A percentile compares a stretch with the other conserved stretches of the same genome.
Evolutionary conservation across 176 grass and related monocot genomes (phyloP).

Genomic region (Tillandsia fasciculata): DNA sequence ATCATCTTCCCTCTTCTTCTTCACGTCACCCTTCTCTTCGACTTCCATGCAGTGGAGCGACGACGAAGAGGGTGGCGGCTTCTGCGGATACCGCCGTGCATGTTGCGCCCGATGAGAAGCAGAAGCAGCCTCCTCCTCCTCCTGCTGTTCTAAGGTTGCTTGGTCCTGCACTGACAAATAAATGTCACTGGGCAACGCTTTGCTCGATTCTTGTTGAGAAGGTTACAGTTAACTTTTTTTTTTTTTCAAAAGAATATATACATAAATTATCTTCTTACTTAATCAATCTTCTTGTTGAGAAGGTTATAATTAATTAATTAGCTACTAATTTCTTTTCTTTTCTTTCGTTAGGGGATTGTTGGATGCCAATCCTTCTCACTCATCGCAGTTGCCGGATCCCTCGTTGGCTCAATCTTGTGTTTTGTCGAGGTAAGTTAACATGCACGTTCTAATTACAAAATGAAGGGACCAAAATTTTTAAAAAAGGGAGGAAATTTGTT

Average conservation of each 20-base stretch:
- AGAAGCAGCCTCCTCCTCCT: background rate
- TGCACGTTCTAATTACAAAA: background rate
- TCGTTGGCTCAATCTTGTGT: conserved; percentile 68
- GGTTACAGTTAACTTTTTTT: background rate
- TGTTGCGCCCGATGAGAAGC: background rate
- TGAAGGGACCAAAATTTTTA: background rate
- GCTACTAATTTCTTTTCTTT: too few species aligned
- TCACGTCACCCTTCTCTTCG: background rate
- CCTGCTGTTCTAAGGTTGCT: background rate
- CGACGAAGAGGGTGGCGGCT: background rate
- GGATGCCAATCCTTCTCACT: conserved; percentile 59
- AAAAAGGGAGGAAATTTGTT: background rate
- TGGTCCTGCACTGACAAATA: background rate
- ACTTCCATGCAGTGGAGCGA: background rate
- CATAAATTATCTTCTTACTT: background rate
- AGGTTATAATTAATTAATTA: too few species aligned
- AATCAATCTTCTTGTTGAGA: background rate
- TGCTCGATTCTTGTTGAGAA: background rate
- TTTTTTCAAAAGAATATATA: background rate
- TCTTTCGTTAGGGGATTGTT: conserved; percentile 26
- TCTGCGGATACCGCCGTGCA: background rate
- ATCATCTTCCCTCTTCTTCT: background rate
- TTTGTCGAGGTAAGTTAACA: conserved; percentile 53
- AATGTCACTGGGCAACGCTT: background rate
- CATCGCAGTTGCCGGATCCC: conserved; percentile 68